Percentiles rank a stretch among this genome's conserved stretches.
phyloP scores from a whole-genome alignment of 2,329 filamentous ascomycete species.

The Clonostachys rhizophaga region DNA sequence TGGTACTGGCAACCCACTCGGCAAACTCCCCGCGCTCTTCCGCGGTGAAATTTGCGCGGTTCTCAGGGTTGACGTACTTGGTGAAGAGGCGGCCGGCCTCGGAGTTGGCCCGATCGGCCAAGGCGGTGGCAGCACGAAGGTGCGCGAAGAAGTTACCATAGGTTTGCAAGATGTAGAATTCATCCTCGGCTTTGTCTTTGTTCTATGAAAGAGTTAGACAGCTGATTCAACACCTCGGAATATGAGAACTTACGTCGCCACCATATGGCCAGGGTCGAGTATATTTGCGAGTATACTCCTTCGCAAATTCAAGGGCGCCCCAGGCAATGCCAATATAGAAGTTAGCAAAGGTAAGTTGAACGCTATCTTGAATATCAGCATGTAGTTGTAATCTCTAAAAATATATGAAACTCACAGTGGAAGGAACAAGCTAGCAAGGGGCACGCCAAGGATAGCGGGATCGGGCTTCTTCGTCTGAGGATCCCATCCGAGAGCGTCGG shows the following conservation, averaged over 20 bases:
- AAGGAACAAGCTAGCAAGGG: slow-evolving; percentile 52
- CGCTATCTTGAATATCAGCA: slow-evolving; percentile 22
- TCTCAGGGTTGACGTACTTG: slow-evolving; percentile 22
- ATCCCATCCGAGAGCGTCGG: slow-evolving; percentile 59
- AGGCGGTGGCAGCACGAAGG: slow-evolving; percentile 51
- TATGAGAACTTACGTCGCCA: slow-evolving; percentile 40
- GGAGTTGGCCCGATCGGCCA: slow-evolving; percentile 50
- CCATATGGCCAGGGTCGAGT: slow-evolving; percentile 63
- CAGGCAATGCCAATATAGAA: slow-evolving; percentile 61
- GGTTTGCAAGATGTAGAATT: slow-evolving; percentile 60
- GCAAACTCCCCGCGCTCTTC: slow-evolving; percentile 54
- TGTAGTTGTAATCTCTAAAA: too few species aligned
- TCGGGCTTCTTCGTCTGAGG: slow-evolving; percentile 41
- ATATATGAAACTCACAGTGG: slow-evolving; percentile 37
- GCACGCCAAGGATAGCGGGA: slow-evolving; percentile 41
- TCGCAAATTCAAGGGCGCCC: slow-evolving; percentile 50
- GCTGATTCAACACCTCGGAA: too few species aligned
- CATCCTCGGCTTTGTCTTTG: slow-evolving; percentile 53
- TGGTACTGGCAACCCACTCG: slow-evolving; percentile 57
- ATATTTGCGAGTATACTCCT: slow-evolving; percentile 48
- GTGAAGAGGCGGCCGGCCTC: slow-evolving; percentile 41
- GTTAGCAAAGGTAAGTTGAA: slow-evolving; percentile 63
- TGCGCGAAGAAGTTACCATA: slow-evolving; percentile 63
- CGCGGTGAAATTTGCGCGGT: slow-evolving; percentile 39
- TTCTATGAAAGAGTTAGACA: slow-evolving; percentile 16